Evolutionary conservation across 495 filamentous ascomycete species (phyloP).

Genomic region (Tuber indicum): DNA sequence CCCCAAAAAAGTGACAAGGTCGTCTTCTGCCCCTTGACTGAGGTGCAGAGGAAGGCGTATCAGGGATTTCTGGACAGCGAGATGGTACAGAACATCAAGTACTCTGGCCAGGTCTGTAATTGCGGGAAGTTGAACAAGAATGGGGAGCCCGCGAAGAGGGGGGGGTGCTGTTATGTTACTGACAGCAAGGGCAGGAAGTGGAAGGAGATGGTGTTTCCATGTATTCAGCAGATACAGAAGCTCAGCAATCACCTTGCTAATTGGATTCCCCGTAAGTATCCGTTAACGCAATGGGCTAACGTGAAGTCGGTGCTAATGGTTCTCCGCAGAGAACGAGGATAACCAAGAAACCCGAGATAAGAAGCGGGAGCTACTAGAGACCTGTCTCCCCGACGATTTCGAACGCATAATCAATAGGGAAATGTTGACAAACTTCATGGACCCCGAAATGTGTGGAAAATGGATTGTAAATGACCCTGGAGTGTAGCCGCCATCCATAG

Average conservation of each 20-base stretch:
- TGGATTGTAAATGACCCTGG: conserved; percentile 53
- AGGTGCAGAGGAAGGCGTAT: conserved; percentile 77
- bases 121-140: conserved; percentile 51
- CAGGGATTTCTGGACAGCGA: conserved; percentile 69
- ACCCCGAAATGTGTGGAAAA: conserved; percentile 92
- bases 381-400: conserved; percentile 71
- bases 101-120: conserved; percentile 59
- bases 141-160: conserved; percentile 54
- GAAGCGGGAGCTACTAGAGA: conserved; percentile 69
- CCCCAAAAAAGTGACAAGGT: conserved; percentile 92
- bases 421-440: conserved; percentile 72
- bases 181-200: conserved; percentile 58
- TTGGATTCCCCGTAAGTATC: conserved; percentile 59
- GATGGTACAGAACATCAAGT: conserved; percentile 61
- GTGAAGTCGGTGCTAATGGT: not conserved
- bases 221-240: conserved; percentile 73
- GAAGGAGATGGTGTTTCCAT: conserved; percentile 79
- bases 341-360: conserved; percentile 68
- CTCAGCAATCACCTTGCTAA: conserved; percentile 88
- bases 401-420: conserved; percentile 64
- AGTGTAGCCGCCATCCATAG: not conserved
- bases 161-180: conserved; percentile 69
- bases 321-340: conserved; percentile 48
- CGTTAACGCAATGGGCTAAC: not conserved
- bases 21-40: conserved; percentile 87